phyloP scores from a whole-genome alignment of 331 rosid genomes.

The Cydonia oblonga region DNA sequence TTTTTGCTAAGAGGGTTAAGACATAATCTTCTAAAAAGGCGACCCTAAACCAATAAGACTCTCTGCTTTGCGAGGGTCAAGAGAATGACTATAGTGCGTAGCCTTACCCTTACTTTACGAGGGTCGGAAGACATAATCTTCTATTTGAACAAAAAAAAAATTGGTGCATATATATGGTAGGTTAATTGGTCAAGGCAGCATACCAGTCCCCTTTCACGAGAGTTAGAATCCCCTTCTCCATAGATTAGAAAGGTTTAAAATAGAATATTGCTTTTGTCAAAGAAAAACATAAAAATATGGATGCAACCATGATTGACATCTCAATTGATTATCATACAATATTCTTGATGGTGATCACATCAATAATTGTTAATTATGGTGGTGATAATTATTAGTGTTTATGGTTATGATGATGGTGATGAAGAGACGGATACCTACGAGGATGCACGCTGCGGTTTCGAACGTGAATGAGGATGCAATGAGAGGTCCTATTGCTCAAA shows the following conservation, averaged over 20 bases:
- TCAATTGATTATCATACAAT: too few species aligned
- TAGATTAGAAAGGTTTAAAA: too few species aligned
- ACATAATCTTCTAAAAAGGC: too few species aligned
- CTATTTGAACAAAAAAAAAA: not conserved
- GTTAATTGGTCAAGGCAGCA: too few species aligned
- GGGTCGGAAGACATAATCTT: not conserved
- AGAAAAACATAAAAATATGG: too few species aligned
- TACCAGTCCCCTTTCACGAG: too few species aligned
- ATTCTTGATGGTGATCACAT: not conserved
- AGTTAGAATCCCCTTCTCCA: too few species aligned
- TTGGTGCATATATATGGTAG: not conserved
- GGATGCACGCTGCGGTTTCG: constrained; percentile 36
- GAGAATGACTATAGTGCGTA: too few species aligned
- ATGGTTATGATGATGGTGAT: not conserved
- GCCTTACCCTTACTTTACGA: too few species aligned
- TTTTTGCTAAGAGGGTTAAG: not conserved
- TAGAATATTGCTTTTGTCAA: too few species aligned
- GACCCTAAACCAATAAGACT: too few species aligned
- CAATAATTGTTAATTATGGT: not conserved
- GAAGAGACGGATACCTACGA: constrained; percentile 64
- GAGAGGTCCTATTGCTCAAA: constrained; percentile 17
- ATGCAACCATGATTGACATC: too few species aligned
- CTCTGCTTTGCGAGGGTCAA: rapidly evolving
- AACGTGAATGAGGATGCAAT: constrained; percentile 59
- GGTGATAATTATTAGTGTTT: not conserved